Conservation (phyloP, 164 flowering plant genomes). For the Berberis thunbergii region DNA sequence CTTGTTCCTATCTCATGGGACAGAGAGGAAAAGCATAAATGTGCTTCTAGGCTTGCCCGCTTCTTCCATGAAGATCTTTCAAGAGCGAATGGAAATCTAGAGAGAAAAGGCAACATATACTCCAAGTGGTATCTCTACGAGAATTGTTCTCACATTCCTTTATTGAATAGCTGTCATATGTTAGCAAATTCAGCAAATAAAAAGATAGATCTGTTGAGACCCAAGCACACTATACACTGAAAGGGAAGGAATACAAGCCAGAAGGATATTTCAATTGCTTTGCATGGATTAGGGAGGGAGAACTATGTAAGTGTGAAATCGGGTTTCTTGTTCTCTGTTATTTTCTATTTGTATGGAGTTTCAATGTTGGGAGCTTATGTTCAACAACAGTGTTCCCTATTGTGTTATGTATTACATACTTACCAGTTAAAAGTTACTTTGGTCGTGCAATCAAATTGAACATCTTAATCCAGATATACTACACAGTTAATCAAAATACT, state of each 20-base stretch:
- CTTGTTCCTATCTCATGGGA: constrained; percentile 67
- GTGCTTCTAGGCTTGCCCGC: constrained; percentile 85
- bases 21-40: constrained; percentile 59
- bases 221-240: background rate
- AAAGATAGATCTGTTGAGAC: background rate
- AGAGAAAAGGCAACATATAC: background rate
- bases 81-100: constrained; percentile 44
- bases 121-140: no score
- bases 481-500: no score
- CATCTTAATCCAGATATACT: background rate
- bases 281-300: background rate
- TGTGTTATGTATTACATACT: background rate
- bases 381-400: background rate
- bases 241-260: background rate
- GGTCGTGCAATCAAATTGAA: background rate
- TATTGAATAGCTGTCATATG: background rate
- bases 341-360: background rate
- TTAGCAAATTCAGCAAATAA: background rate
- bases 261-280: background rate
- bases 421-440: background rate
- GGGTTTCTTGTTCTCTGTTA: background rate
- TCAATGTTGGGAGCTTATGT: background rate
- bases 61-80: constrained; percentile 66
- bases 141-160: background rate
- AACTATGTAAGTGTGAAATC: background rate